Evolutionary conservation across 2,329 filamentous ascomycete genomes (phyloP).

Genomic region (Curvularia spicifera): DNA sequence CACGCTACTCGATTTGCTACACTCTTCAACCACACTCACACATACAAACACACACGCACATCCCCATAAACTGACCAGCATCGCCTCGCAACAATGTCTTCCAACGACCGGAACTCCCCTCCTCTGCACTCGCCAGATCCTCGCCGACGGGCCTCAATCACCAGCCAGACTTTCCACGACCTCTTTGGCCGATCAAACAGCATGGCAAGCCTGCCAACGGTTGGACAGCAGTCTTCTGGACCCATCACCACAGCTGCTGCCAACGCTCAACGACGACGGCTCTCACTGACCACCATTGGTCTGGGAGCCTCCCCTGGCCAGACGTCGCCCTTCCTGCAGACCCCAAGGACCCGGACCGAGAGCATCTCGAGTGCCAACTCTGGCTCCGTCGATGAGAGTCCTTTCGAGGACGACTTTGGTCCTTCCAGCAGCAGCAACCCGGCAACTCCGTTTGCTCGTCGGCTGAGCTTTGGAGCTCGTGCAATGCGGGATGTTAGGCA

Average conservation of each 20-base stretch:
- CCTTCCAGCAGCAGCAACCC: conserved; percentile 63
- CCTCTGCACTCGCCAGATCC: conserved; percentile 47
- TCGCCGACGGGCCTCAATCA: conserved; percentile 56
- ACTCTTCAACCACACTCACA: conserved; percentile 11
- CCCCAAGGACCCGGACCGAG: conserved; percentile 52
- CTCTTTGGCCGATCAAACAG: conserved; percentile 53
- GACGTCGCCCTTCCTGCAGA: conserved; percentile 51
- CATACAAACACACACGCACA: conserved; percentile 1
- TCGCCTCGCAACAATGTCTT: conserved; percentile 38
- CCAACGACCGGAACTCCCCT: conserved; percentile 51
- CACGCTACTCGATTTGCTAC: background rate
- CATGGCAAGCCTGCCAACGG: conserved; percentile 40
- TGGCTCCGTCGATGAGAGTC: conserved; percentile 57
- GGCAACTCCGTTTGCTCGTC: conserved; percentile 77
- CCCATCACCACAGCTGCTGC: conserved; percentile 58
- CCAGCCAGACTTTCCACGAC: conserved; percentile 57
- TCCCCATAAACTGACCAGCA: conserved; percentile 3
- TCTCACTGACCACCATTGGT: conserved; percentile 59
- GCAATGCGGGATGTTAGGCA: conserved; percentile 74
- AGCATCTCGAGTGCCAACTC: conserved; percentile 57
- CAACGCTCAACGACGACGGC: conserved; percentile 57
- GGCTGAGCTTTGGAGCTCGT: conserved; percentile 88
- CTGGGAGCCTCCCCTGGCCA: conserved; percentile 54
- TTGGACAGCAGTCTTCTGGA: conserved; percentile 47
- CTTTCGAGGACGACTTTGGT: conserved; percentile 63